Conservation (phyloP, 495 filamentous ascomycete species). For the Talaromyces trachyspermus region DNA sequence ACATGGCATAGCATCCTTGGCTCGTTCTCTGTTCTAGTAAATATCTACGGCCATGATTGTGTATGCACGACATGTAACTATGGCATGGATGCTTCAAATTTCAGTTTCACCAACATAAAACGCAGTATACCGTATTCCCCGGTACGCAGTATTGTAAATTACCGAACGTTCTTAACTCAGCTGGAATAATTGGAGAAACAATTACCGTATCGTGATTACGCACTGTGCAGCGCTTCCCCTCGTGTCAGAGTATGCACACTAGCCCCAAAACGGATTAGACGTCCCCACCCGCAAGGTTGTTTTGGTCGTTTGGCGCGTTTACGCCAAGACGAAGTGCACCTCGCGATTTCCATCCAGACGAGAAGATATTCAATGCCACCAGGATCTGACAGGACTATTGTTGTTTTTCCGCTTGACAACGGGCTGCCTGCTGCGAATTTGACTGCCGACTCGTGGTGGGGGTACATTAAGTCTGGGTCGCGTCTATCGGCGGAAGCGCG, state of each 20-base stretch:
- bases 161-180: background rate
- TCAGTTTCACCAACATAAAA: too few relatives aligned
- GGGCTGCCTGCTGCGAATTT: too few relatives aligned
- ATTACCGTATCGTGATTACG: too few relatives aligned
- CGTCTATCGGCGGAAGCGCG: conserved; percentile 5
- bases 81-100: too few relatives aligned
- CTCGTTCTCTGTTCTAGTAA: too few relatives aligned
- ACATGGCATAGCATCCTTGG: background rate
- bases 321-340: background rate
- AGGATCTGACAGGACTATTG: too few relatives aligned
- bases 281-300: conserved; percentile 2
- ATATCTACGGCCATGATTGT: too few relatives aligned
- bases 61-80: too few relatives aligned
- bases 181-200: too few relatives aligned
- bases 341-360: too few relatives aligned
- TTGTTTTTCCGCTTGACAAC: too few relatives aligned
- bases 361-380: background rate
- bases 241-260: conserved; percentile 7
- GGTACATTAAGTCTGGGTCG: background rate
- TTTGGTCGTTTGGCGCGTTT: conserved; percentile 5
- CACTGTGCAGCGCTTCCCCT: background rate
- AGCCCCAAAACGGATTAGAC: conserved; percentile 3
- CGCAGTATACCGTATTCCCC: too few relatives aligned
- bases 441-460: background rate
- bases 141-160: background rate